Percentiles rank a stretch among this genome's conserved stretches.
Conservation (phyloP, 345 rosid genomes). For the Isatis tinctoria region DNA sequence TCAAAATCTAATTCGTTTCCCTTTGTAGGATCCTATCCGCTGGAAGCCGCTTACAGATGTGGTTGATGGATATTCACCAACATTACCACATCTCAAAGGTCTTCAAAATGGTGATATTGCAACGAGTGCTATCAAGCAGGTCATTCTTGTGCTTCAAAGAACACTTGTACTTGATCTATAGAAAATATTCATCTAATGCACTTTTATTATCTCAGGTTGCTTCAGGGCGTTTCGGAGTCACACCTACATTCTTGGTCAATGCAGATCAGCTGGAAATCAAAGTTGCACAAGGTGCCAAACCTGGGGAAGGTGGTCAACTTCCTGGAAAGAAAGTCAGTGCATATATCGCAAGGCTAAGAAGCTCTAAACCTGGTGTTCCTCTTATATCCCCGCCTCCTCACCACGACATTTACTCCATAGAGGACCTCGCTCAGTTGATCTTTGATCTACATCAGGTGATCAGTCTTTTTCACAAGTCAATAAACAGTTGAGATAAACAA, state of each 20-base stretch:
- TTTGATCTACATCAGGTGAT: constrained; percentile 96
- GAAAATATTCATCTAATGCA: not conserved
- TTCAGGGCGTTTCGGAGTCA: constrained; percentile 97
- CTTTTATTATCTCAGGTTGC: constrained; percentile 69
- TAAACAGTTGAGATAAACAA: not conserved
- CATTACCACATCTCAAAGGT: constrained; percentile 97
- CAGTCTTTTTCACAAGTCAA: constrained; percentile 2
- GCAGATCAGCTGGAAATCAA: constrained; percentile 96
- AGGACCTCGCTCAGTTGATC: constrained; percentile 97
- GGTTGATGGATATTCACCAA: constrained; percentile 94
- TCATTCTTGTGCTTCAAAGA: constrained; percentile 22
- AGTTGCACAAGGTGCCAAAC: constrained; percentile 99
- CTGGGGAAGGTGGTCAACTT: constrained; percentile 98
- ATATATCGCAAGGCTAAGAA: constrained; percentile 90
- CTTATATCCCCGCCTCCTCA: constrained; percentile 99
- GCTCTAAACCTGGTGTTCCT: constrained; percentile 98
- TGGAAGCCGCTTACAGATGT: constrained; percentile 97
- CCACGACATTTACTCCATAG: constrained; percentile 95
- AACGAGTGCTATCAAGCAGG: constrained; percentile 99
- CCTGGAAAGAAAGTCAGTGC: constrained; percentile 99
- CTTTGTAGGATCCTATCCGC: constrained; percentile 82
- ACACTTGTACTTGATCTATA: not conserved
- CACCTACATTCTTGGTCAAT: constrained; percentile 94
- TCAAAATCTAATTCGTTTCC: constrained; percentile 3
- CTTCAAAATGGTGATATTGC: constrained; percentile 99